Percentiles rank a stretch among this genome's conserved stretches.
These are phyloP conservation scores for Petunia axillaris DNA, from an alignment of 257 asterid genomes.

Conservation along the genomic window DNA sequence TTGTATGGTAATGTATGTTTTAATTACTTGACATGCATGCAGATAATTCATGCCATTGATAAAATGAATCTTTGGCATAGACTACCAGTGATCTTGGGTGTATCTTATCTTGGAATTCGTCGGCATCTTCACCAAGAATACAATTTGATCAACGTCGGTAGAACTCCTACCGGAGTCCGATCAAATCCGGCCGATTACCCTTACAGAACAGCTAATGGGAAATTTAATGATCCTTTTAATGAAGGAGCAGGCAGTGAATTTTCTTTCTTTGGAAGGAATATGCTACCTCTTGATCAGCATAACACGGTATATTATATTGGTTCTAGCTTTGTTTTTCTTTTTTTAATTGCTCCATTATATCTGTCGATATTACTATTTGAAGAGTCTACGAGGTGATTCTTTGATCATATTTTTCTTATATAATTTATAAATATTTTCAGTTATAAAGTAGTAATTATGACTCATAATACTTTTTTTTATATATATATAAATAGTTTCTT, in stretches of 20 bases:
- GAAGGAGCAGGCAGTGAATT: constrained; percentile 43
- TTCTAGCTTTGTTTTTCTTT: neutral
- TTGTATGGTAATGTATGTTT: neutral
- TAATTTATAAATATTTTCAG: too few species aligned
- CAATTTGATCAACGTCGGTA: constrained; percentile 64
- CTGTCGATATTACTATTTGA: too few species aligned
- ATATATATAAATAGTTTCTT: too few species aligned
- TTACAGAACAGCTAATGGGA: constrained; percentile 52
- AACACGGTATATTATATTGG: constrained; percentile 34
- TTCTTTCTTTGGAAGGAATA: constrained; percentile 65
- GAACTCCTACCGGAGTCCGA: constrained; percentile 37
- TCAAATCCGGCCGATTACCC: constrained; percentile 49
- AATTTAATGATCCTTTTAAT: constrained; percentile 50
- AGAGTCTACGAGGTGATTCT: too few species aligned
- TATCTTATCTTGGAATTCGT: constrained; percentile 49
- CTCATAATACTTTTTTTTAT: too few species aligned
- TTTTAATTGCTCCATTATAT: too few species aligned
- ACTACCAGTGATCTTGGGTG: constrained; percentile 61
- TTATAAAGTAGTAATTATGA: too few species aligned
- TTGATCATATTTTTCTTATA: too few species aligned
- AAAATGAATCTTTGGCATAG: constrained; percentile 53
- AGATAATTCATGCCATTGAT: constrained; percentile 47
- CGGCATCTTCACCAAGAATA: constrained; percentile 58
- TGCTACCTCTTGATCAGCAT: constrained; percentile 56
- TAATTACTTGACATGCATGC: neutral